Evolutionary conservation across 1,284 basidiomycete genomes (phyloP).

Genomic region (Omphalotus olearius): DNA sequence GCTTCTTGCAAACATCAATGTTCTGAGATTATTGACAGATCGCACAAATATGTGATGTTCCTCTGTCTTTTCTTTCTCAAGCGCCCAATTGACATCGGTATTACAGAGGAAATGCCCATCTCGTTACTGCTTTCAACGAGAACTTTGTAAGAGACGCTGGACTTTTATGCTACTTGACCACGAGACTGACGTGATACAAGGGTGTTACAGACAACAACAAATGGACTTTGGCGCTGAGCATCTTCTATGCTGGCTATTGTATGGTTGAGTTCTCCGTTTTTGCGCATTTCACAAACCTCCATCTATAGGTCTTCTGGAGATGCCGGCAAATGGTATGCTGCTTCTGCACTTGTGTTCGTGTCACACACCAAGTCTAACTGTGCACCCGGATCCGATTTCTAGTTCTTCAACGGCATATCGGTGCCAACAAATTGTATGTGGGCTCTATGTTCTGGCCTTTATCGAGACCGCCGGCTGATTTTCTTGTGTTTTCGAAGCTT

Average conservation of each 20-base stretch:
- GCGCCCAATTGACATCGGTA: not conserved
- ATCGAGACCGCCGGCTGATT: not conserved
- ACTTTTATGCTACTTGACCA: not conserved
- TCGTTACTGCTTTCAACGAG: slow-evolving; percentile 45
- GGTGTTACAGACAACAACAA: slow-evolving; percentile 46
- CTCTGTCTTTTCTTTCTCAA: not conserved
- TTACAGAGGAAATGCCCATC: slow-evolving; percentile 50
- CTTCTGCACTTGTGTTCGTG: not conserved
- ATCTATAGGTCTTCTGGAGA: slow-evolving; percentile 44
- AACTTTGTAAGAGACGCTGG: slow-evolving; percentile 36
- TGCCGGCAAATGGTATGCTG: slow-evolving; percentile 47
- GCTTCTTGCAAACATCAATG: not conserved
- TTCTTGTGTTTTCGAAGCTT: slow-evolving; percentile 31
- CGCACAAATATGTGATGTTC: slow-evolving; percentile 48
- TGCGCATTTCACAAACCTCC: not conserved
- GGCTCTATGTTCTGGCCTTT: not conserved
- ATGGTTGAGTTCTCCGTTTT: slow-evolving; percentile 10
- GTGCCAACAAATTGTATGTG: slow-evolving; percentile 52
- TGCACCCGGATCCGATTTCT: not conserved
- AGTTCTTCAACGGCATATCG: slow-evolving; percentile 55
- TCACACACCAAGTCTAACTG: not conserved
- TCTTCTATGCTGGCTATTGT: slow-evolving; percentile 60
- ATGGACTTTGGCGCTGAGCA: slow-evolving; percentile 51
- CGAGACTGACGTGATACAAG: slow-evolving; percentile 19
- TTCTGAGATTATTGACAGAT: slow-evolving; percentile 26